phyloP scores from a whole-genome alignment of 441 rosid genomes.

The Croton laevigatus region DNA sequence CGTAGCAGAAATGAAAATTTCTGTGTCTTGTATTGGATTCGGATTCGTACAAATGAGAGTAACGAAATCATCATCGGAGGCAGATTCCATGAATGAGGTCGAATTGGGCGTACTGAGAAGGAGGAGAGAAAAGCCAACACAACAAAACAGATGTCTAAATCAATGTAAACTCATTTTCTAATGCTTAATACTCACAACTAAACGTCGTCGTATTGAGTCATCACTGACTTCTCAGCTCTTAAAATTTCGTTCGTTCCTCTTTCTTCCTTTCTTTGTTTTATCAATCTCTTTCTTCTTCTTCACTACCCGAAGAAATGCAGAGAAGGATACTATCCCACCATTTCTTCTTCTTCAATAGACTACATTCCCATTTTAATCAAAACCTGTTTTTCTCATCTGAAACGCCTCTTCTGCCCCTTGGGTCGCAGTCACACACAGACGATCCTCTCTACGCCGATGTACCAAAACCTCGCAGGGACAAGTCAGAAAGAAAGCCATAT shows the following conservation, averaged over 20 bases:
- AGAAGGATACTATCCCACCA: constrained; percentile 20
- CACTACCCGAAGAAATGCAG: constrained; percentile 34
- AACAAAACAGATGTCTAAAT: no score
- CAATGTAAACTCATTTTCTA: no score
- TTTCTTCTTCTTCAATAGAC: constrained; percentile 6
- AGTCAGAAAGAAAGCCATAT: constrained; percentile 78
- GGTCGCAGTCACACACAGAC: constrained; percentile 11
- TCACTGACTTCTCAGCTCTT: no score
- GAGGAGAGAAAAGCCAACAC: no score
- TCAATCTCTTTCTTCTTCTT: no score
- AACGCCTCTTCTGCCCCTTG: constrained; percentile 17
- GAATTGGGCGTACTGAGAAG: background rate
- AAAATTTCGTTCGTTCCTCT: no score
- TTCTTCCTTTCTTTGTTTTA: no score
- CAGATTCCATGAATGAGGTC: constrained; percentile 33
- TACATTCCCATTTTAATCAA: constrained; percentile 22
- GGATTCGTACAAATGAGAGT: constrained; percentile 39
- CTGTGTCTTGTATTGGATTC: constrained; percentile 24
- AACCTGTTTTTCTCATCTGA: constrained; percentile 30
- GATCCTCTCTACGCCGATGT: constrained; percentile 57
- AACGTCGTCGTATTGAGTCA: no score
- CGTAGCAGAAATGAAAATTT: constrained; percentile 39
- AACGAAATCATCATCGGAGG: constrained; percentile 38
- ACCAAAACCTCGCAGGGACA: constrained; percentile 64
- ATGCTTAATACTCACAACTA: no score